Conservation (phyloP, 345 rosid species). For the Viola odorata region DNA sequence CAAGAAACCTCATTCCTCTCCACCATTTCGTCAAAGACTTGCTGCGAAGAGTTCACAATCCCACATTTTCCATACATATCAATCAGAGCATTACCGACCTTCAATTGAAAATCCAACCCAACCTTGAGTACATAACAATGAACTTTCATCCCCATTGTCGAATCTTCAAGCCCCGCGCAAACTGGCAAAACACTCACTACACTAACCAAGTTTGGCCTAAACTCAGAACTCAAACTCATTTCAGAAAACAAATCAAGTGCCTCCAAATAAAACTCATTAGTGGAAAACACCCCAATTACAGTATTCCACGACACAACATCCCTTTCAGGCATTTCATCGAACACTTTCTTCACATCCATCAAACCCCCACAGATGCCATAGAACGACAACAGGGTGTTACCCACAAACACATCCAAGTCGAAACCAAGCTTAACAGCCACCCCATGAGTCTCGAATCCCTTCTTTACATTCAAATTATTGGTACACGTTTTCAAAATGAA, state of each 20-base stretch:
- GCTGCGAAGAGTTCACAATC: conserved; percentile 22
- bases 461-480: conserved; percentile 26
- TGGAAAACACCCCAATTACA: conserved; percentile 28
- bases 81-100: conserved; percentile 39
- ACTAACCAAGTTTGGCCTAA: conserved; percentile 35
- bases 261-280: conserved; percentile 23
- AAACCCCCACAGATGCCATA: conserved; percentile 29
- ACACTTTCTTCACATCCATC: conserved; percentile 23
- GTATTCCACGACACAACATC: conserved; percentile 47
- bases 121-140: conserved; percentile 34
- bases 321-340: conserved; percentile 47
- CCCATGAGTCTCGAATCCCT: conserved; percentile 63
- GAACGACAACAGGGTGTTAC: conserved; percentile 37
- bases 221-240: conserved; percentile 27
- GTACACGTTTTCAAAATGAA: conserved; percentile 41
- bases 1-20: conserved; percentile 42
- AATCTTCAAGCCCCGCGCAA: conserved; percentile 32
- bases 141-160: conserved; percentile 27
- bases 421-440: conserved; percentile 44
- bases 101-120: conserved; percentile 35
- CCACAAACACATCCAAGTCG: conserved; percentile 31
- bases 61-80: conserved; percentile 50
- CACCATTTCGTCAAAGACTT: conserved; percentile 34
- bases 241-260: conserved; percentile 26
- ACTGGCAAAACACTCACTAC: conserved; percentile 38